phyloP scores from a whole-genome alignment of 371 early-diverging fungal species.

The Mucor mucedo region DNA sequence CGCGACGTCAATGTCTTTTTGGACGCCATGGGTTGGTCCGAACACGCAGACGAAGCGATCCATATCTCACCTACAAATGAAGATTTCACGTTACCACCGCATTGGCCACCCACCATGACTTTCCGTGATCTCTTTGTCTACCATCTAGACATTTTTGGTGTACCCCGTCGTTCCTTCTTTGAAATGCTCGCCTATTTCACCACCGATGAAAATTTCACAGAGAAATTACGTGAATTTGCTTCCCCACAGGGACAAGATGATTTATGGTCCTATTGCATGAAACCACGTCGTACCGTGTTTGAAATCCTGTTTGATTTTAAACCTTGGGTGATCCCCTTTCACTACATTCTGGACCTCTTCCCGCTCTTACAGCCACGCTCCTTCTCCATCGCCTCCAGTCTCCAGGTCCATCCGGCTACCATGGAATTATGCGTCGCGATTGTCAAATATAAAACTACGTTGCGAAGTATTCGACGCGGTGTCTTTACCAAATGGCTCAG shows the following conservation, averaged over 20 bases:
- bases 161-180: slow-evolving; percentile 90
- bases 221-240: slow-evolving; percentile 81
- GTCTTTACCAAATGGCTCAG: slow-evolving; percentile 85
- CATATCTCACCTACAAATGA: slow-evolving; percentile 48
- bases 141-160: slow-evolving; percentile 82
- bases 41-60: slow-evolving; percentile 69
- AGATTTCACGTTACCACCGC: slow-evolving; percentile 51
- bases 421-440: slow-evolving; percentile 86
- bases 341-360: slow-evolving; percentile 85
- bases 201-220: slow-evolving; percentile 69
- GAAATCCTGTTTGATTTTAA: slow-evolving; percentile 88
- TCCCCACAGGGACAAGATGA: slow-evolving; percentile 88
- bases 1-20: slow-evolving; percentile 74
- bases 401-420: slow-evolving; percentile 48
- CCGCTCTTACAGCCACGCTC: slow-evolving; percentile 78
- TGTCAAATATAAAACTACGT: slow-evolving; percentile 81
- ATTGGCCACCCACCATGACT: slow-evolving; percentile 58
- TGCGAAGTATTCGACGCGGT: slow-evolving; percentile 75
- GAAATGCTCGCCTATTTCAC: slow-evolving; percentile 85
- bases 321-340: slow-evolving; percentile 72
- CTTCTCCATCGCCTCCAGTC: slow-evolving; percentile 81
- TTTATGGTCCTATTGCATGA: slow-evolving; percentile 81
- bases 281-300: slow-evolving; percentile 76
- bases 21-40: slow-evolving; percentile 73
- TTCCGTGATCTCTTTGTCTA: slow-evolving; percentile 73